phyloP scores from a whole-genome alignment of 495 filamentous ascomycete species.

The Penicillium malachiteum region DNA sequence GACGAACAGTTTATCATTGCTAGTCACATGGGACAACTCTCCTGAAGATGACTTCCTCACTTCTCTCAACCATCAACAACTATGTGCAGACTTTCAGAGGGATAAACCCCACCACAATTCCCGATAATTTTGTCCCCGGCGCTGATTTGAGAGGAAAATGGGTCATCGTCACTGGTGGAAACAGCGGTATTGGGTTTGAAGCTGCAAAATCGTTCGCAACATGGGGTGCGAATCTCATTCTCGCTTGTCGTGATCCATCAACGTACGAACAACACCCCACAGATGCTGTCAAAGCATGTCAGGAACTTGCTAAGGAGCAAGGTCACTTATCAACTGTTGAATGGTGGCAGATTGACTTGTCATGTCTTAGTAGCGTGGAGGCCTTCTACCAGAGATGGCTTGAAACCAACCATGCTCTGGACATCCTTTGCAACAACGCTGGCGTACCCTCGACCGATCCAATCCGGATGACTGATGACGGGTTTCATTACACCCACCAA shows the following conservation, averaged over 20 bases:
- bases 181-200: conserved; percentile 35
- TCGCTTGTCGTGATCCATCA: conserved; percentile 31
- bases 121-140: no score
- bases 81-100: no score
- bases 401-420: conserved; percentile 11
- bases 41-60: no score
- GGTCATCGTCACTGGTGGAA: conserved; percentile 35
- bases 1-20: no score
- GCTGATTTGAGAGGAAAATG: conserved; percentile 27
- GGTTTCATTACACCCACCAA: conserved; percentile 25
- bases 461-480: conserved; percentile 19
- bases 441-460: conserved; percentile 9
- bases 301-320: conserved; percentile 9
- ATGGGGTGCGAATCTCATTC: conserved; percentile 31
- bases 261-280: conserved; percentile 22
- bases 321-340: conserved; percentile 36
- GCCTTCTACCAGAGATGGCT: conserved; percentile 39
- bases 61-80: no score
- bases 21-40: no score
- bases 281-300: conserved; percentile 20
- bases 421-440: conserved; percentile 32
- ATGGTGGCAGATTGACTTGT: conserved; percentile 54
- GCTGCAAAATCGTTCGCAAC: conserved; percentile 25
- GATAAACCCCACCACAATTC: no score
- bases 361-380: conserved; percentile 42